Evolutionary conservation across 352 stramenopile species (phyloP).

Genomic region (Pseudoperonospora humuli): DNA sequence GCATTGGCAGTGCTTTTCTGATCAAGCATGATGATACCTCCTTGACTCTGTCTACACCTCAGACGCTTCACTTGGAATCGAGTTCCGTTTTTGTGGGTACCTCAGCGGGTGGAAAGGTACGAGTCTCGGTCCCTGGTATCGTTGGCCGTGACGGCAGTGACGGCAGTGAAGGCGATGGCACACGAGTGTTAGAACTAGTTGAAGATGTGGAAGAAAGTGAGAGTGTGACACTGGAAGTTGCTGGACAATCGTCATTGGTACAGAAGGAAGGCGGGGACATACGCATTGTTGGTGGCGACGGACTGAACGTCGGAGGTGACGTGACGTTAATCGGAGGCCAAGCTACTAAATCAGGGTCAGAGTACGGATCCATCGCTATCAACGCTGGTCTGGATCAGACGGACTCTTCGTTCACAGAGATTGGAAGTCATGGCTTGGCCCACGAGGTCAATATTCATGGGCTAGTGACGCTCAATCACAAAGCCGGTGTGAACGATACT

Average conservation of each 20-base stretch:
- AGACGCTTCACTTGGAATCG: constrained; percentile 43
- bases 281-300: constrained; percentile 43
- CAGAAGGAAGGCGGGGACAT: constrained; percentile 46
- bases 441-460: constrained; percentile 55
- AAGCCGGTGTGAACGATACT: constrained; percentile 26
- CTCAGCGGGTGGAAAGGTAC: constrained; percentile 15
- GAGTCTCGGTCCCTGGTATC: constrained; percentile 14
- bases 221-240: constrained; percentile 37
- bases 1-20: constrained; percentile 30
- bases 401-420: constrained; percentile 44
- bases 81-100: constrained; percentile 24
- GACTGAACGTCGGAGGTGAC: constrained; percentile 34
- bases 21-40: constrained; percentile 40
- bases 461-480: constrained; percentile 45
- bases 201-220: constrained; percentile 8
- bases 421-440: constrained; percentile 39
- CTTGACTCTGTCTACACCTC: constrained; percentile 31
- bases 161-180: constrained; percentile 3
- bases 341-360: constrained; percentile 17
- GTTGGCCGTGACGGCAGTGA: constrained; percentile 1
- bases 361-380: constrained; percentile 40
- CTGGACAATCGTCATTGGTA: constrained; percentile 42
- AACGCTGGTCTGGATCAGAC: constrained; percentile 43
- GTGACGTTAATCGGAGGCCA: constrained; percentile 41
- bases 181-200: constrained; percentile 6